Evolutionary conservation across 345 rosid genomes (phyloP), one percentile per base, ranked within the genome.

Genomic region (Lepidium sativum): DNA sequence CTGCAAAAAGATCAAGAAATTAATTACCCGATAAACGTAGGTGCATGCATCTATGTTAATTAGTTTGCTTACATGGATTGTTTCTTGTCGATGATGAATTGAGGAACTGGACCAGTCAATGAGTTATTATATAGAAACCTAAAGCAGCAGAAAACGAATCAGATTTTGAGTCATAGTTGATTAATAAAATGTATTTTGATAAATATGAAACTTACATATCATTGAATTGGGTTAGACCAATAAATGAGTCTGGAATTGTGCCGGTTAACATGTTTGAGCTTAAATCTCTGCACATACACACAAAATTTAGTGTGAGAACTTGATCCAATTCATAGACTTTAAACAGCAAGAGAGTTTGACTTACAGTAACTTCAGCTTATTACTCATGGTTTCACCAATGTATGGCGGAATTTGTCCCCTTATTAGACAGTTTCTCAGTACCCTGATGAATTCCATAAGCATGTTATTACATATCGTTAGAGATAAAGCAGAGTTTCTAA

Each of bases 121-220:
- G 87, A 81, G 78, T 94, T 94, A 72, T 88, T 82, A 40, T 73
- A 78, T 77, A 94, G 75, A 75, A 78, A 89, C 83, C 99, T 94
- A 38, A 39, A 67, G 67, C 27, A 45, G 13, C 48, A 21, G 49
- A 42, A 13, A 3, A 34, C 33, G 2, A 18, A 2, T 73, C 15
- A 61, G n/a, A 15, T 50, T 68, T 48, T 55, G 1, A 40, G 25
- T 18, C 8, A 21, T 6, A 1, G 1, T 25, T 33, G 0, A 9
- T 29, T 2, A 0, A 20, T 61, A 61, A 12, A 39, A 42, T 52
- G n/a, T 20, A 16, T 35, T 1, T 5, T 49, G 18, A 58, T 13
- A 0, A 51, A 27, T 31, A n/a, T 63, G 31, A 42, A 63, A 69
- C 85, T 82, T 81, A 90, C 99, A 85, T 54, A 74, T 2, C 80